phyloP scores from a whole-genome alignment of 805 yeast species.

The Kazachstania kunashirensis region DNA sequence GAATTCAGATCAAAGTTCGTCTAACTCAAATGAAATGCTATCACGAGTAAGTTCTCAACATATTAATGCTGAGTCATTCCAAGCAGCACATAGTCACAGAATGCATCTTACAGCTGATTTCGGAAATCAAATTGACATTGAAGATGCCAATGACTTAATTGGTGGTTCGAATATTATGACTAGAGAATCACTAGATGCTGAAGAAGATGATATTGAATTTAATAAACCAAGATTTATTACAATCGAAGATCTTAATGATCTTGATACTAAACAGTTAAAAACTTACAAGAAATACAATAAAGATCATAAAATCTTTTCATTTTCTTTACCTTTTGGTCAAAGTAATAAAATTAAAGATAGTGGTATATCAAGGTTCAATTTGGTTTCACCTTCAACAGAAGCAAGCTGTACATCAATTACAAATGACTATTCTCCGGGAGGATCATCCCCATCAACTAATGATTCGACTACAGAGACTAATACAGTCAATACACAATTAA shows the following conservation, averaged over 20 bases:
- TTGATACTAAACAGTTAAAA: slow-evolving; percentile 9
- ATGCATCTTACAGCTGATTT: not conserved
- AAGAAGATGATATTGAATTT: not conserved
- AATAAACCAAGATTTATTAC: slow-evolving; percentile 6
- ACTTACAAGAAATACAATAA: slow-evolving; percentile 5
- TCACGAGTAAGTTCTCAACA: too few relatives aligned
- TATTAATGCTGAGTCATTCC: too few relatives aligned
- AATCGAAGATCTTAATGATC: slow-evolving; percentile 8
- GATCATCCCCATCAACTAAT: not conserved
- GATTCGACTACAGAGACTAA: not conserved
- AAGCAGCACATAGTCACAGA: too few relatives aligned
- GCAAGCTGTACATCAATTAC: too few relatives aligned
- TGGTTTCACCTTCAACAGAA: not conserved
- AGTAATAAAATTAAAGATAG: slow-evolving; percentile 6
- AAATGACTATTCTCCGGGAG: not conserved
- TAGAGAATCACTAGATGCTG: not conserved
- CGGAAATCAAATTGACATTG: too few relatives aligned
- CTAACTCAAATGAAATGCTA: too few relatives aligned
- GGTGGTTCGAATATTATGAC: slow-evolving; percentile 9
- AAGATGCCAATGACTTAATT: slow-evolving; percentile 9
- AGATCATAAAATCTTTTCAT: slow-evolving; percentile 30
- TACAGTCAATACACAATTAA: not conserved
- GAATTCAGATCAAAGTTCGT: too few relatives aligned
- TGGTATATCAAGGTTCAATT: slow-evolving; percentile 8
- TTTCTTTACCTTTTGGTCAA: slow-evolving; percentile 34